Percentiles rank a stretch among this genome's conserved stretches.
These are phyloP conservation scores for Podila epicladia DNA, from an alignment of 192 early-diverging fungal species.

Conservation along the genomic window DNA sequence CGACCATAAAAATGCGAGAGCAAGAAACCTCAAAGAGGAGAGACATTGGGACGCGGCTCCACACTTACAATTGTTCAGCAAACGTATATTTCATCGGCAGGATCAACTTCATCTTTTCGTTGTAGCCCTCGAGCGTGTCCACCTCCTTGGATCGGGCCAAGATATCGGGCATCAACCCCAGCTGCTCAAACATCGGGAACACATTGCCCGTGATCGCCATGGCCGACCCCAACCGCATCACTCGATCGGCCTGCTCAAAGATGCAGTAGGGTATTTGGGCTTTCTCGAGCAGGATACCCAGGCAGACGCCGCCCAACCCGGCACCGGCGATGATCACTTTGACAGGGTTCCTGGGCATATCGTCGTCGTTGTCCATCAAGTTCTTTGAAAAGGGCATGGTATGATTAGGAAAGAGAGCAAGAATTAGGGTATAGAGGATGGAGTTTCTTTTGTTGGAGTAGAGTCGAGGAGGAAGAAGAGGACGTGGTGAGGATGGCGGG, in stretches of 20 bases:
- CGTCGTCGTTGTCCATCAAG: background rate
- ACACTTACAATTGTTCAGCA: background rate
- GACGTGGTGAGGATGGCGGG: background rate
- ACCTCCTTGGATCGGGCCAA: background rate
- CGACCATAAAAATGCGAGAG: no score
- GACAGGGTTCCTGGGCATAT: background rate
- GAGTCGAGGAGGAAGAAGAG: background rate
- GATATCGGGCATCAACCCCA: background rate
- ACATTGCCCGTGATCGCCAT: background rate
- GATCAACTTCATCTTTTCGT: background rate
- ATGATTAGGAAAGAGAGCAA: background rate
- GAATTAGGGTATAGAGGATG: background rate
- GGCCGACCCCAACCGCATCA: background rate
- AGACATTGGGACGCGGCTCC: no score
- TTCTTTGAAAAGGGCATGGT: background rate
- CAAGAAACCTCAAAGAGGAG: no score
- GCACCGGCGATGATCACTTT: conserved; percentile 1
- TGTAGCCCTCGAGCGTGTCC: background rate
- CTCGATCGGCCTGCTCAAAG: background rate
- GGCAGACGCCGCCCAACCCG: background rate
- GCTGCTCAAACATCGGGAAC: background rate
- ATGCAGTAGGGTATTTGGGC: background rate
- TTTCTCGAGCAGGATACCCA: background rate
- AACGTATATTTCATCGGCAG: background rate
- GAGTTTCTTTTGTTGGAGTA: background rate